Evolutionary conservation across 768 basidiomycete genomes (phyloP).

Genomic region (Royoungia palumana): DNA sequence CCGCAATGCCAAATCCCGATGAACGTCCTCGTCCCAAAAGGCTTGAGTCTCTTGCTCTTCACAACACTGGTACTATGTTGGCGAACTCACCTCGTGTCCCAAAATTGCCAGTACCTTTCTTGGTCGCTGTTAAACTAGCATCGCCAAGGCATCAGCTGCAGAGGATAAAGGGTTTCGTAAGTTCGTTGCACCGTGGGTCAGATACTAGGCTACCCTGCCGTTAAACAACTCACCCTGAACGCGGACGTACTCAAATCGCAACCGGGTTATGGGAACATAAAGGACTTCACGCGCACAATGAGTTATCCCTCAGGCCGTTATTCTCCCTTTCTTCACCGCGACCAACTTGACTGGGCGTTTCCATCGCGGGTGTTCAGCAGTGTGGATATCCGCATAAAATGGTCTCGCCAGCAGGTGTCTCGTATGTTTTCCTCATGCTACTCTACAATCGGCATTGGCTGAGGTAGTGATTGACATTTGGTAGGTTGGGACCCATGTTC

Average conservation of each 20-base stretch:
- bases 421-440: conserved; percentile 15
- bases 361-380: conserved; percentile 1
- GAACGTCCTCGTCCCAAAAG: too few relatives aligned
- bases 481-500: conserved; percentile 35
- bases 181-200: neutral
- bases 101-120: too few relatives aligned
- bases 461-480: neutral
- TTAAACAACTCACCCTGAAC: conserved; percentile 15
- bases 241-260: conserved; percentile 21
- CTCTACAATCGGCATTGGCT: neutral
- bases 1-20: too few relatives aligned
- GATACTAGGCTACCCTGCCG: neutral
- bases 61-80: too few relatives aligned
- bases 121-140: too few relatives aligned
- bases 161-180: conserved; percentile 10
- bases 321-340: conserved; percentile 5
- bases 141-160: too few relatives aligned
- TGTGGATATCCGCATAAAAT: conserved; percentile 14
- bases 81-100: too few relatives aligned
- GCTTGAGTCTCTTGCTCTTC: too few relatives aligned
- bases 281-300: neutral
- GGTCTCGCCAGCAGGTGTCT: conserved; percentile 20
- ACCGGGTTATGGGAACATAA: conserved; percentile 11
- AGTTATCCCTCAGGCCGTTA: neutral
- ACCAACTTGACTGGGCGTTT: conserved; percentile 7